Evolutionary conservation across 2,329 filamentous ascomycete genomes (phyloP), one percentile per base, ranked within the genome.

Genomic region (Alternaria infectoria): DNA sequence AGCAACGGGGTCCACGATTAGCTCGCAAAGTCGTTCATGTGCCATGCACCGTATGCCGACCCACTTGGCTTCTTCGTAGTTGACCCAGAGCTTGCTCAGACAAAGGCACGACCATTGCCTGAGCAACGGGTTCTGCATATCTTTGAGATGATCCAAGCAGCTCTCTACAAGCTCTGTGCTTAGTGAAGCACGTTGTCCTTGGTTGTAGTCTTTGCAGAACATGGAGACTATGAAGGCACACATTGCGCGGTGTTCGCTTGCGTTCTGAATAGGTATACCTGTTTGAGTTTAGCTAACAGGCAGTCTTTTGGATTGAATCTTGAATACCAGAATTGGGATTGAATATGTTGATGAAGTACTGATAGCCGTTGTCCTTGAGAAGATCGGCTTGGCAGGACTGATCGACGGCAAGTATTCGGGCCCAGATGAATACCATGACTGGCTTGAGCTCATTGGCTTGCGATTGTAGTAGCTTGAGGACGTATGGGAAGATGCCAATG

Each of bases 351-450:
- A 96, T 93, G 79, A 99, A 99, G 81, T 99, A 99, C 74, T 93
- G 93, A 76, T 97, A 98, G 7, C 96, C 96, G 73, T 94, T 97
- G 77, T 99, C 96, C 81, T 98, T 98, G 71, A 98, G 89, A 12
- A 99, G 84, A 78, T 99, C 96, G 66, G 90, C 90, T 79, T 99
- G 96, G 75, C 96, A 97, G 1, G 92, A 93, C 63, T 96, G 90
- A 75, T 99, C 96, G 6, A 99, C 96, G 8, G 96, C 96, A 68
- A 99, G 88, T 46, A 99, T 93, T 52, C 96, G 89, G 6, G 96
- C 94, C 96, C 96, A 99, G 67, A 99, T 99, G 80, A 98, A 99
- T 6, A 99, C 94, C 96, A 99, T 98, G 64, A 98, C 94, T 0
- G 96, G 95, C 76, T 98, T 98, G 65, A 99, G 83, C 79, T 99